Conservation (phyloP, 306 rosid genomes). For the Luffa acutangula region DNA sequence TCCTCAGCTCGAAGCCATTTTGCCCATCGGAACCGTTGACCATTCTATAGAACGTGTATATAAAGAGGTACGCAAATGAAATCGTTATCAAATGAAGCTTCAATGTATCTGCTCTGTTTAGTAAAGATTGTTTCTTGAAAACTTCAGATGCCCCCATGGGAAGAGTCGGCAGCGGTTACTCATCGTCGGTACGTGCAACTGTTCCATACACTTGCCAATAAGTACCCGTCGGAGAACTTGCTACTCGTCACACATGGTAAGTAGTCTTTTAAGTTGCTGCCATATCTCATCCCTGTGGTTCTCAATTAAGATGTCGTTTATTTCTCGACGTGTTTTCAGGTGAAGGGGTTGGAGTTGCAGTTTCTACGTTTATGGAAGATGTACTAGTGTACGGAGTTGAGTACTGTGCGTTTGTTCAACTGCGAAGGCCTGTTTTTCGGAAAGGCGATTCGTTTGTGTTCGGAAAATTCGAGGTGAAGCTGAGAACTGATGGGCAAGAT, state of each 20-base stretch:
- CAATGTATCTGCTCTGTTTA: background rate
- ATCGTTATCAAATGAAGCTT: background rate
- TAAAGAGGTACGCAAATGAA: slow-evolving; percentile 38
- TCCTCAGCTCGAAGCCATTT: slow-evolving; percentile 54
- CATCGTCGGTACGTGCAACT: slow-evolving; percentile 47
- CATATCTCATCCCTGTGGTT: background rate
- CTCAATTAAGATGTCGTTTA: background rate
- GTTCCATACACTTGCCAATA: slow-evolving; percentile 65
- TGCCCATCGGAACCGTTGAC: slow-evolving; percentile 71
- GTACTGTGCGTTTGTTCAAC: slow-evolving; percentile 61
- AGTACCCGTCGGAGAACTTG: slow-evolving; percentile 54
- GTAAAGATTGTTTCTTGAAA: slow-evolving; percentile 11
- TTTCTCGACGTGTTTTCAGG: slow-evolving; percentile 22
- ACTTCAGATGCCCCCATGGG: slow-evolving; percentile 64
- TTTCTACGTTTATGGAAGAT: slow-evolving; percentile 37
- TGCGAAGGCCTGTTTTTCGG: slow-evolving; percentile 48
- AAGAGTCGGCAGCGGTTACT: slow-evolving; percentile 32
- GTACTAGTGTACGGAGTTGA: slow-evolving; percentile 38
- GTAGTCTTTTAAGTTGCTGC: background rate
- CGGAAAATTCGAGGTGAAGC: slow-evolving; percentile 54
- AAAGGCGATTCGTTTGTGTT: slow-evolving; percentile 22
- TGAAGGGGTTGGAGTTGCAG: slow-evolving; percentile 75
- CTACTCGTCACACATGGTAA: slow-evolving; percentile 92
- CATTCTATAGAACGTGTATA: slow-evolving; percentile 35
- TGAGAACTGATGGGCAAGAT: slow-evolving; percentile 19